These are phyloP conservation scores for Tremella yokohamensis DNA, from an alignment of 768 basidiomycete genomes.

Conservation along the genomic window DNA sequence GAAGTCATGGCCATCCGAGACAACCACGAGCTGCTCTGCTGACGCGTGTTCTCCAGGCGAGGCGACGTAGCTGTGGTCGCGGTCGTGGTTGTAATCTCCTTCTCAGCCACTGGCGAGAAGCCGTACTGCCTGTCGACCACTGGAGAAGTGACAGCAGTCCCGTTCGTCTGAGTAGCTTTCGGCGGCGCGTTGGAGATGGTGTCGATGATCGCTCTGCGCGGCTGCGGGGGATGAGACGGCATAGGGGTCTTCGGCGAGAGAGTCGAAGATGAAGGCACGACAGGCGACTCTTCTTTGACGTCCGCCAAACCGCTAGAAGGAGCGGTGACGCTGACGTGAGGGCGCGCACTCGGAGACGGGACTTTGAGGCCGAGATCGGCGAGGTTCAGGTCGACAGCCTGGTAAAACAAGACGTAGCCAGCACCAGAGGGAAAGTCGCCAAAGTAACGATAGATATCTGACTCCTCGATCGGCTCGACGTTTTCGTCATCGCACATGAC, in stretches of 20 bases:
- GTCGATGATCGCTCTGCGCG: too few relatives aligned
- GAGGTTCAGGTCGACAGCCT: conserved; percentile 80
- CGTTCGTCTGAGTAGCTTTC: neutral
- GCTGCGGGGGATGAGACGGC: neutral
- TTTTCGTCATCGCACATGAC: conserved; percentile 93
- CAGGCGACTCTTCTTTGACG: too few relatives aligned
- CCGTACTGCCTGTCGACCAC: neutral
- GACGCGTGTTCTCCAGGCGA: neutral
- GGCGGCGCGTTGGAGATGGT: too few relatives aligned
- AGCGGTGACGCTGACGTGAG: neutral
- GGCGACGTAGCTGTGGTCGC: neutral
- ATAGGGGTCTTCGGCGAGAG: neutral
- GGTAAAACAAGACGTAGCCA: conserved; percentile 96
- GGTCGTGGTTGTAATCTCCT: neutral
- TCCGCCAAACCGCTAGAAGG: neutral
- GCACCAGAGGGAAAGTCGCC: conserved; percentile 76
- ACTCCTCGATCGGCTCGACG: conserved; percentile 80
- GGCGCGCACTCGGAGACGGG: conserved; percentile 19
- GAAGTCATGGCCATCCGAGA: conserved; percentile 1
- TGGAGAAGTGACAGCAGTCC: neutral
- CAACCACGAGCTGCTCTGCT: conserved; percentile 1
- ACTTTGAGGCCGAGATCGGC: conserved; percentile 64
- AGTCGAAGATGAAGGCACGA: too few relatives aligned
- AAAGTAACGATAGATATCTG: conserved; percentile 88
- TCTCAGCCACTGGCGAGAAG: neutral